Evolutionary conservation across 306 rosid genomes (phyloP).

Genomic region (Abrus precatorius): DNA sequence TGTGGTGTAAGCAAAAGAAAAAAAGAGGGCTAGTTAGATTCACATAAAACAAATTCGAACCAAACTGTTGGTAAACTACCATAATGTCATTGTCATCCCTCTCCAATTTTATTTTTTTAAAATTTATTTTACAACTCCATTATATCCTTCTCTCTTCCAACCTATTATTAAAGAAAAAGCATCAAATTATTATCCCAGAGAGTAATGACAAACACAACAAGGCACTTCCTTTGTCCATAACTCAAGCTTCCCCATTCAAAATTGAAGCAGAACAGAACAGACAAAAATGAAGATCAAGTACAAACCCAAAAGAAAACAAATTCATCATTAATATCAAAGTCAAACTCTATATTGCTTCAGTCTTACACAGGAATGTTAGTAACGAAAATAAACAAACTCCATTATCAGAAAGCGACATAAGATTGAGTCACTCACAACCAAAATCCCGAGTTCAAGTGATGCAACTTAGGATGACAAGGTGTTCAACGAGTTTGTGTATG

Average conservation of each 20-base stretch:
- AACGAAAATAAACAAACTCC: not conserved
- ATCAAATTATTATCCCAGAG: constrained; percentile 23
- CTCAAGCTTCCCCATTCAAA: not conserved
- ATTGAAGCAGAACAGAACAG: not conserved
- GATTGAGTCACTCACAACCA: constrained; percentile 37
- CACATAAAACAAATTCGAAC: not conserved
- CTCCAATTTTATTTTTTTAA: not conserved
- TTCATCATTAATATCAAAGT: not conserved
- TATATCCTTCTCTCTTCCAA: not conserved
- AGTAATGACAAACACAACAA: not conserved
- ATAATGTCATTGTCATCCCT: not conserved
- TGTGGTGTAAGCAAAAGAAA: constrained; percentile 35
- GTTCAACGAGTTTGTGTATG: not conserved
- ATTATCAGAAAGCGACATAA: not conserved
- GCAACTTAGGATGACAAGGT: not conserved
- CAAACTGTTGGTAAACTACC: not conserved
- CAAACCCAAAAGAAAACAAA: not conserved
- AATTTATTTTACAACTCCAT: not conserved
- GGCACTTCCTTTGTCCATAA: not conserved
- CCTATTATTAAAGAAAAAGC: not conserved
- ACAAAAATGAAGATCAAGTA: not conserved
- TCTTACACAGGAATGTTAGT: not conserved
- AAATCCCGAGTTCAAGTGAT: constrained; percentile 16
- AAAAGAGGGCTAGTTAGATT: not conserved
- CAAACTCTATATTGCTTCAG: not conserved